These are phyloP conservation scores for Leccinum barrowsii DNA, from an alignment of 768 basidiomycete genomes.

Conservation along the genomic window DNA sequence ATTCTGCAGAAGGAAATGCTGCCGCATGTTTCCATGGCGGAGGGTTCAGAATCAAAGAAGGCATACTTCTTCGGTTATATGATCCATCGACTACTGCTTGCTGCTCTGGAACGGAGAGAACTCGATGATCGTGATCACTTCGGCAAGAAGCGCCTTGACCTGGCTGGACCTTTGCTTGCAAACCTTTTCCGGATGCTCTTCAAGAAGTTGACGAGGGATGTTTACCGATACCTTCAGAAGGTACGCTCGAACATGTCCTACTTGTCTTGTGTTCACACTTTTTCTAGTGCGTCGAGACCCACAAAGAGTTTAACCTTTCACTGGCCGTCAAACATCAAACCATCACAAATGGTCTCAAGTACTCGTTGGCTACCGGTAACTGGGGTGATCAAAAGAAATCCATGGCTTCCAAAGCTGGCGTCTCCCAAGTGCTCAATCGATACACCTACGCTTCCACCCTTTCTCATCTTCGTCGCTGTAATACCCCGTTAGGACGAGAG, in stretches of 20 bases:
- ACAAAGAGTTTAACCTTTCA: slow-evolving; percentile 90
- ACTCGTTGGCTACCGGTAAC: slow-evolving; percentile 96
- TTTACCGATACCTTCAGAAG: slow-evolving; percentile 96
- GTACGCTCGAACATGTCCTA: slow-evolving; percentile 37
- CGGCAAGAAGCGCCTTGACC: slow-evolving; percentile 94
- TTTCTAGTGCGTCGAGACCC: slow-evolving; percentile 87
- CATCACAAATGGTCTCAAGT: slow-evolving; percentile 97
- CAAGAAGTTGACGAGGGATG: slow-evolving; percentile 93
- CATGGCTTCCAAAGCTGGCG: slow-evolving; percentile 96
- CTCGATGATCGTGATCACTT: slow-evolving; percentile 99
- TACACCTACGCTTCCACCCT: slow-evolving; percentile 99
- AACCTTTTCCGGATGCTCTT: slow-evolving; percentile 98
- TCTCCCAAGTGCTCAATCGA: slow-evolving; percentile 96
- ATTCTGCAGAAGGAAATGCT: slow-evolving; percentile 99
- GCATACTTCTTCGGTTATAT: slow-evolving; percentile 99
- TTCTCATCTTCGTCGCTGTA: slow-evolving; percentile 96
- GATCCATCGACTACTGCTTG: slow-evolving; percentile 93
- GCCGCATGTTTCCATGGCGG: slow-evolving; percentile 93
- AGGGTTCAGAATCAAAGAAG: slow-evolving; percentile 96
- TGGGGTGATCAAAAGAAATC: slow-evolving; percentile 99
- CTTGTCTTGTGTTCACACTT: neutral
- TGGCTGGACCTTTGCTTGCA: slow-evolving; percentile 94
- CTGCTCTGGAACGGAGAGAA: slow-evolving; percentile 91
- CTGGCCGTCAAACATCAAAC: slow-evolving; percentile 94
- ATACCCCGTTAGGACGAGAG: slow-evolving; percentile 96